Evolutionary conservation across 441 rosid genomes (phyloP), one percentile per base, ranked within the genome.

Genomic region (Hura crepitans): DNA sequence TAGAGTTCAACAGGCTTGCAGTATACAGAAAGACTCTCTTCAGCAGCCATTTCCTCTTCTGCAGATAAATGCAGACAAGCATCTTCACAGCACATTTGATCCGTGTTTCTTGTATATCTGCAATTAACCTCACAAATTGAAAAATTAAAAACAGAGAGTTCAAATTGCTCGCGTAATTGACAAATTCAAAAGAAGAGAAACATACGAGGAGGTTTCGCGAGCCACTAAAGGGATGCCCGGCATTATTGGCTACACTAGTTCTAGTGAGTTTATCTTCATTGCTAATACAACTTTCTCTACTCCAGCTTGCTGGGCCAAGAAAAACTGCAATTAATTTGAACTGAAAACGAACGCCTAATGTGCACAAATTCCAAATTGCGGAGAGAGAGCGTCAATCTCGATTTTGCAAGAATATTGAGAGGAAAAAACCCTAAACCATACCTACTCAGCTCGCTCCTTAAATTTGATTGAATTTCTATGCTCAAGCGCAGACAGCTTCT

Each of bases 1-100:
- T 93, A 93, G 72, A 96, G 88, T 69, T 96, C 99, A 6, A 96
- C 97, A 77, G 97, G 98, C 83, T 93, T 93, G 90, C 98, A 96
- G 76, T 91, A 96, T 25, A 80, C 67, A 1, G 86, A 80, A 37
- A 91, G 81, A 75, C 97, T 91, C 81, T 91, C 99, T 67, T 91
- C 98, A 42, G 97, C 97, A 11, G 90, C 96, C 78, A 79, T 79
- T 83, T 88, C 90, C 80, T 96, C 96, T 75, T 93, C 97, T 12
- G 86, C 89, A 20, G 97, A 87, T 75, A 91, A 79, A 85, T 70
- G 92, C 85, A 75, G 39, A 71, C 85, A 85, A 72, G 89, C 84
- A 76, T 90, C 93, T 77, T 88, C 94, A 71, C 86, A 92, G 85
- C 96, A 90, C 99, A 96, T 96, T 77, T 85, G 91, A 73, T 88